Evolutionary conservation across 2,329 filamentous ascomycete species (phyloP).

Genomic region (Fulvia fulva): DNA sequence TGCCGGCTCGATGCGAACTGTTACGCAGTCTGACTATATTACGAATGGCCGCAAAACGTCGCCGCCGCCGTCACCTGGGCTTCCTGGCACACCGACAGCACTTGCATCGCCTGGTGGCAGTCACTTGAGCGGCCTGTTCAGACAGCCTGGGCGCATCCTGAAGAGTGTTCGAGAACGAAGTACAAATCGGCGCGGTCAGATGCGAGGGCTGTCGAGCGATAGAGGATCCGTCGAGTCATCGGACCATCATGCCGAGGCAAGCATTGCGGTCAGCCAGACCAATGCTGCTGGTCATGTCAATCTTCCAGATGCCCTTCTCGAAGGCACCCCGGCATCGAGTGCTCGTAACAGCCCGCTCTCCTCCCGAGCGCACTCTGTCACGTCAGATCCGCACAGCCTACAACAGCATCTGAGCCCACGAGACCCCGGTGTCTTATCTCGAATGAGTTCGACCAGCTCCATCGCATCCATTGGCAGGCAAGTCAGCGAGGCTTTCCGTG

Average conservation of each 20-base stretch:
- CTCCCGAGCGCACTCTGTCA: conserved; percentile 21
- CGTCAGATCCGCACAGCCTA: conserved; percentile 15
- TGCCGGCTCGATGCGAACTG: conserved; percentile 43
- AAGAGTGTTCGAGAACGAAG: conserved; percentile 42
- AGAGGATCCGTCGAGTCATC: conserved; percentile 54
- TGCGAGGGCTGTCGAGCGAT: conserved; percentile 61
- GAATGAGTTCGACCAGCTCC: conserved; percentile 29
- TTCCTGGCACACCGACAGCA: conserved; percentile 43
- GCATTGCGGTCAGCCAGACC: conserved; percentile 60
- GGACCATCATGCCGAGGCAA: conserved; percentile 63
- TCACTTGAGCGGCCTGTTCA: conserved; percentile 43
- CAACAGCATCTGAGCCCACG: conserved; percentile 17
- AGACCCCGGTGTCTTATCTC: conserved; percentile 20
- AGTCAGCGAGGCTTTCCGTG: conserved; percentile 10
- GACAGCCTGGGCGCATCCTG: conserved; percentile 45
- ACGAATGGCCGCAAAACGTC: neutral
- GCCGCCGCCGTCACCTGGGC: conserved; percentile 38
- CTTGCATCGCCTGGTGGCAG: conserved; percentile 42
- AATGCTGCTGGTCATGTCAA: conserved; percentile 58
- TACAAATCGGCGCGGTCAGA: conserved; percentile 44
- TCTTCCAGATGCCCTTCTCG: conserved; percentile 45
- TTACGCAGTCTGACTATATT: conserved; percentile 40
- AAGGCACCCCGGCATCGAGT: conserved; percentile 17
- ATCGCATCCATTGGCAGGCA: conserved; percentile 21
- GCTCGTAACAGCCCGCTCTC: conserved; percentile 24